Evolutionary conservation across 805 yeast genomes (phyloP), one percentile per base, ranked within the genome.

Genomic region (Candida chilensis): DNA sequence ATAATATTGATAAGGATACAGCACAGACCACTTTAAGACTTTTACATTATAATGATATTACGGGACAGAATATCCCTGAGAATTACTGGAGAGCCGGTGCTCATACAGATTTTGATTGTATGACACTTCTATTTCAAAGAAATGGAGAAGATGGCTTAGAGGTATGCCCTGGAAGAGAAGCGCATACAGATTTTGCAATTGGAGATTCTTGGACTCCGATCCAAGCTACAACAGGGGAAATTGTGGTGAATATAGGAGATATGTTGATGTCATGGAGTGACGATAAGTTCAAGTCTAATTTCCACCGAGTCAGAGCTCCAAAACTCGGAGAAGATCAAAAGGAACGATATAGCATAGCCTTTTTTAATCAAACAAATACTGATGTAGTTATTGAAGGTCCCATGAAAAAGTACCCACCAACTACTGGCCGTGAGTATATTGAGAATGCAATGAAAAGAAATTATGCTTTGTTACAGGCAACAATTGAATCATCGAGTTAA

Each of bases 261-360:
- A 53, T 54, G 60, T 35, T 56, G 27, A 56, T 56, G 62, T 50
- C 58, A 15, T 55, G 60, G 60, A 44, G 52, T 3, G 60, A 55
- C 33, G 60, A 50, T 29, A 33, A 33, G 12, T 36, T 50, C 30
- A 54, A 54, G 33, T 51, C 57, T 4, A 55, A 50, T 31, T 55
- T 51, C 35, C 60, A 53, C 36, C 44, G 61, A 29, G 62, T 55
- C 12, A 38, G 57, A 33, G 36, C 46, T 3, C 54, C 59, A 4
- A 26, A 27, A 4, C 32, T 37, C 3, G 53, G 36, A n/a, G 56
- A 50, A 30, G 45, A 51, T 27, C 52, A 44, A 29, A 32, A 25
- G 13, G 53, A 47, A 13, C 37, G 61, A 27, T 56, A 43, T 37
- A 45, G 55, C 7, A 42, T 55, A 33, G 60, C 49, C 1, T 56